phyloP scores from a whole-genome alignment of 371 early-diverging fungal genomes.

The Mucor saturninus region DNA sequence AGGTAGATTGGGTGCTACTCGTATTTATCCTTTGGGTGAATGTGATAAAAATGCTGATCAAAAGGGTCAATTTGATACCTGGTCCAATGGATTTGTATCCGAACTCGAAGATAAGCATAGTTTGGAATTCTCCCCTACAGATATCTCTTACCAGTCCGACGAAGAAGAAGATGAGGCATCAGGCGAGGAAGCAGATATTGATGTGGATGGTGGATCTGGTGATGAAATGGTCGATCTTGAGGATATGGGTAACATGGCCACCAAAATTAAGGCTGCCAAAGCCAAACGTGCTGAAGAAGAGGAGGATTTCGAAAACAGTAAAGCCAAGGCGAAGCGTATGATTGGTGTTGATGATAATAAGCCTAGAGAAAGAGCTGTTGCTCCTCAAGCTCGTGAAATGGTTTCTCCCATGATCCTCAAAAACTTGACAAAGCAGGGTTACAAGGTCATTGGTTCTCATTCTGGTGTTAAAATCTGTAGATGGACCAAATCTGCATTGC shows the following conservation, averaged over 20 bases:
- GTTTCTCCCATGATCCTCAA: conserved; percentile 77
- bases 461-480: conserved; percentile 85
- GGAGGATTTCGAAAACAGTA: conserved; percentile 51
- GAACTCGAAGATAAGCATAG: conserved; percentile 53
- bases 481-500: conserved; percentile 81
- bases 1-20: conserved; percentile 68
- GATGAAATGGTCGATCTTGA: conserved; percentile 79
- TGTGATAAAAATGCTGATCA: conserved; percentile 73
- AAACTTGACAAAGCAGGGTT: conserved; percentile 79
- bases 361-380: conserved; percentile 19
- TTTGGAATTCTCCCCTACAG: conserved; percentile 47
- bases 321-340: conserved; percentile 55
- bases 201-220: conserved; percentile 39
- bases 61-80: conserved; percentile 59
- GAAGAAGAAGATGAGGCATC: conserved; percentile 48
- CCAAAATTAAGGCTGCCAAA: conserved; percentile 63
- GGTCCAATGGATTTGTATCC: conserved; percentile 54
- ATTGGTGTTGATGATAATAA: conserved; percentile 30
- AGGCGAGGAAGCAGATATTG: conserved; percentile 39
- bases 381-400: conserved; percentile 70
- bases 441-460: conserved; percentile 80
- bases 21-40: conserved; percentile 68
- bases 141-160: conserved; percentile 62
- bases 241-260: conserved; percentile 74
- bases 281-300: conserved; percentile 63